Evolutionary conservation across 2,329 filamentous ascomycete genomes (phyloP), one percentile per base, ranked within the genome.

Genomic region (Sporothrix mexicana): DNA sequence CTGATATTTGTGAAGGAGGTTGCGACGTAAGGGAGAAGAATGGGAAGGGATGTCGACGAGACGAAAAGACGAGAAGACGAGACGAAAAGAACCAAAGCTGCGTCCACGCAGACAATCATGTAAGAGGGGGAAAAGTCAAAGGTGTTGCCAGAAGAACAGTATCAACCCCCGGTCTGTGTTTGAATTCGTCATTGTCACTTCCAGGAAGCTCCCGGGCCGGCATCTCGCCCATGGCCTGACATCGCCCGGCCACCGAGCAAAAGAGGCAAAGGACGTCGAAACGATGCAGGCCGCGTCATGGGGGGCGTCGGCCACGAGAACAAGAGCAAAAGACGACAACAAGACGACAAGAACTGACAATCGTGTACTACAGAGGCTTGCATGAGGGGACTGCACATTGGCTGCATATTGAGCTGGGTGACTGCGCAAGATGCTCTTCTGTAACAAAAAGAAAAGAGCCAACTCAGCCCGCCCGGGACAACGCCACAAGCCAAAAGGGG

Each of bases 211-310:
- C 49, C 59, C 20, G 36, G 53, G 20, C 41, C 68, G 53, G 68
- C 15, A 30, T 15, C 7, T 47, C 17, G 36, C 36, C 36, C 30
- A 25, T 45, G 66, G 36, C 36, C 17, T 41, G 45, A 30, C 59
- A 6, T 49, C 8, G 57, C 30, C 51, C 57, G 69, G 57, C 43
- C 47, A 57, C 59, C 47, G 59, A 55, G 17, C 4, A 36, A 36
- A 36, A 36, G 30, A 36, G 5, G 30, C 30, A 36, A 36, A 36
- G 7, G 30, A 36, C 3, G 30, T 36, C 5, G 30, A 36, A 36
- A 36, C 30, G 15, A 64, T 53, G 69, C 47, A 71, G 47, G 69
- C 69, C 69, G 47, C 69, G 69, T 71, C 69, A 71, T 70, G 5
- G 41, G 41, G 12, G 30, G 13, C 10, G 66, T 49, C 47, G 17